Base-by-base conservation (phyloP, 345 rosid genomes). In the Pistacia integerrima region DNA sequence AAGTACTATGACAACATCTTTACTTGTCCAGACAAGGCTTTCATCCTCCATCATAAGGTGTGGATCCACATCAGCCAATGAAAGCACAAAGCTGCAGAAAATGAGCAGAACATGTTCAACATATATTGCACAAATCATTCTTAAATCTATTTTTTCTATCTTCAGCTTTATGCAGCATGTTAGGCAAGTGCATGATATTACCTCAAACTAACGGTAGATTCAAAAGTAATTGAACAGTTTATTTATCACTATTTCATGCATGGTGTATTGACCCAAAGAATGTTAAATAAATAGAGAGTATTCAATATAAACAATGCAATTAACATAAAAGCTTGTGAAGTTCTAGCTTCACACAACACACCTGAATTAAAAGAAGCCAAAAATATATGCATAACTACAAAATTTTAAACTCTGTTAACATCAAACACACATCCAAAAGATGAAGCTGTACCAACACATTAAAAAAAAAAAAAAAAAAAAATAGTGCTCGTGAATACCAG, bases 11-110 rank as follows among this genome's bases (percentile, higher is more conserved):
- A 89, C 95, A 69, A 92, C 99, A 85, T 93, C 99, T 60, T 79
- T 91, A 81, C 92, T 87, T 16, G 98, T 91, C 99, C 99, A 96
- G 73, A 96, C 97, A 67, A 96, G 93, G 87, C 97, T 92, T 78
- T 91, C 98, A 71, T 94, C 99, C 83, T 96, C 98, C 98, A 96
- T 92, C 97, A 90, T 88, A 75, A 93, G 98, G 73, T 79, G 81
- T 64, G 92, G 86, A 70, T 96, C 99, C 78, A 94, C 97, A 83
- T 96, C 99, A 56, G 97, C 97, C 82, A 96, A 85, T 16, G 98
- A 96, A 69, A 96, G 87, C 82, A 96, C 94, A 85, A 93, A 96
- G 82, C 98, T 96, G 89, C 74, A 80, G 72, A 51, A 74, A 75
- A 76, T 61, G 59, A 62, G 20, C 41, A 12, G 69, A 74, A 20